phyloP scores from a whole-genome alignment of 768 basidiomycete genomes.

The Trametes meyenii region DNA sequence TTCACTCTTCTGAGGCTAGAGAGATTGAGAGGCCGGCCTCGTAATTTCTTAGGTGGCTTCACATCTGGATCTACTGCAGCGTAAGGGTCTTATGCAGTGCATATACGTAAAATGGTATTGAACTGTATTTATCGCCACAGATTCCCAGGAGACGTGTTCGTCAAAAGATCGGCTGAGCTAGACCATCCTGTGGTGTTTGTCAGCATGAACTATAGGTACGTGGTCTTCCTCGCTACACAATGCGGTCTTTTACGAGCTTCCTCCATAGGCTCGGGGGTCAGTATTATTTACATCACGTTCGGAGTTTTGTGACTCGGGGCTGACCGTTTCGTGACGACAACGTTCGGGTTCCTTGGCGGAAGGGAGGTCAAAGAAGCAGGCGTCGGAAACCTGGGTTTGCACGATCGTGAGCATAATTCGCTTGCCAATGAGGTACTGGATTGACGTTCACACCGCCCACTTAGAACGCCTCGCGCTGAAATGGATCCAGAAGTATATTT shows the following conservation, averaged over 20 bases:
- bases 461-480: conserved; percentile 43
- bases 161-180: conserved; percentile 46
- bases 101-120: neutral
- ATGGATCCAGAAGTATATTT: conserved; percentile 35
- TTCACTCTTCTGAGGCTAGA: no score
- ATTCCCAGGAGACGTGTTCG: conserved; percentile 43
- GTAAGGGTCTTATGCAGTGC: neutral
- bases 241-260: no score
- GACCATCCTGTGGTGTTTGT: conserved; percentile 53
- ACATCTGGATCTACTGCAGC: conserved; percentile 7
- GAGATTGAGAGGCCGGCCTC: no score
- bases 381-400: conserved; percentile 40
- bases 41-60: no score
- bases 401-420: conserved; percentile 32
- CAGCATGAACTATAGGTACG: conserved; percentile 51
- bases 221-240: neutral
- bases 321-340: neutral
- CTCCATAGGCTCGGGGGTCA: conserved; percentile 33
- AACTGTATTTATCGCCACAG: neutral
- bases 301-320: no score
- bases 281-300: neutral
- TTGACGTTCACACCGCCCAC: neutral
- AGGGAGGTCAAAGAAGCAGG: conserved; percentile 26
- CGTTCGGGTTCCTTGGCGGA: conserved; percentile 30
- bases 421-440: neutral